Evolutionary conservation across 768 basidiomycete species (phyloP).

Genomic region (Macrolepiota fuliginosa): DNA sequence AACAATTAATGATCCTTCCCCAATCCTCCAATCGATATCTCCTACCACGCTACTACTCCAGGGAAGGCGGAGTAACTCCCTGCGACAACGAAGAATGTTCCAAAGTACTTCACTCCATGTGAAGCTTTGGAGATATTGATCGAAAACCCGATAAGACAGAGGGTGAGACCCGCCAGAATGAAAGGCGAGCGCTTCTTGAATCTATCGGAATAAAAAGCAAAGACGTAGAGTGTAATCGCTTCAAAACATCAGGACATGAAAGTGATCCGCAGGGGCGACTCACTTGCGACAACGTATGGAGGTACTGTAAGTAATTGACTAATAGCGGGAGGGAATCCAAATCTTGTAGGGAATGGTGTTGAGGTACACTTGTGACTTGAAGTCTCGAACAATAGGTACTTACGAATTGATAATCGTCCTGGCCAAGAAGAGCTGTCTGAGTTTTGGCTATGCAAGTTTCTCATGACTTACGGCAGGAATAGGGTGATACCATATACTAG

Average conservation of each 20-base stretch:
- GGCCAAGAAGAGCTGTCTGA: neutral
- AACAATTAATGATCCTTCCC: neutral
- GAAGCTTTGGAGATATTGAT: slow-evolving; percentile 60
- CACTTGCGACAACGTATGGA: slow-evolving; percentile 63
- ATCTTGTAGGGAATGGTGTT: slow-evolving; percentile 30
- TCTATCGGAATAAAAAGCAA: slow-evolving; percentile 60
- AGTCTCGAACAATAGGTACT: slow-evolving; percentile 7
- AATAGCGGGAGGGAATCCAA: slow-evolving; percentile 54
- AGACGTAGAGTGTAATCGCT: slow-evolving; percentile 54
- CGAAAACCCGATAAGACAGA: slow-evolving; percentile 55
- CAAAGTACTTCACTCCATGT: slow-evolving; percentile 65
- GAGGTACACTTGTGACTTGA: neutral
- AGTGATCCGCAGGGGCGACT: slow-evolving; percentile 18
- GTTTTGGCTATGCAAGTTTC: neutral
- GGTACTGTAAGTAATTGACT: slow-evolving; percentile 69
- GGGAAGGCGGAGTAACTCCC: slow-evolving; percentile 65
- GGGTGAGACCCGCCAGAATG: slow-evolving; percentile 46
- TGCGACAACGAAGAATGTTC: slow-evolving; percentile 64
- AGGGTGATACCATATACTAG: slow-evolving; percentile 69
- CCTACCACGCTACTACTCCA: slow-evolving; percentile 59
- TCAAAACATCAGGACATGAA: neutral
- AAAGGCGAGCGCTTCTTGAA: slow-evolving; percentile 54
- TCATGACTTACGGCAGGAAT: slow-evolving; percentile 57
- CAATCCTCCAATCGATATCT: neutral
- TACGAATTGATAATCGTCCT: slow-evolving; percentile 62